These are phyloP conservation scores for Iris macrosiphon DNA, from an alignment of 106 monocot species.

Conservation along the genomic window DNA sequence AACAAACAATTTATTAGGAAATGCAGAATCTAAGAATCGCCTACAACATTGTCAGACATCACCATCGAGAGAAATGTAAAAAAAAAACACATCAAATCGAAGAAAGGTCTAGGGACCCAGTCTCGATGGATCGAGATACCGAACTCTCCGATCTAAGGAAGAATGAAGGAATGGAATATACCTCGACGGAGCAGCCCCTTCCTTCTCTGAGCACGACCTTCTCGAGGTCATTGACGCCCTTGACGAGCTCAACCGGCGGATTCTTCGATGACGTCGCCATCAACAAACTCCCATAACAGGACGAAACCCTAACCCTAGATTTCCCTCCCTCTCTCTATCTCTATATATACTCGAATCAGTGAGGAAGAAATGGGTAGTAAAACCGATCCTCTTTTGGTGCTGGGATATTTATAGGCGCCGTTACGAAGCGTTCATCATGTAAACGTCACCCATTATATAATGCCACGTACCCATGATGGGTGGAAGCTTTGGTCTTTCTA, in stretches of 20 bases:
- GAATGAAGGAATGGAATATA: conserved; percentile 8
- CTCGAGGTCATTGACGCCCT: conserved; percentile 47
- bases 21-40: too few species aligned
- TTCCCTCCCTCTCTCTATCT: conserved; percentile 7
- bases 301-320: conserved; percentile 20
- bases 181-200: conserved; percentile 44
- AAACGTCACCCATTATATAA: too few species aligned
- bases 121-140: too few species aligned
- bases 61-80: neutral
- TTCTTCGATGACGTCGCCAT: conserved; percentile 26
- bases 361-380: neutral
- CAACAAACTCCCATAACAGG: conserved; percentile 34
- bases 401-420: too few species aligned
- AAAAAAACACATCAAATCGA: neutral
- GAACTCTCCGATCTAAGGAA: too few species aligned
- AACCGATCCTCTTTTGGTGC: too few species aligned
- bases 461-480: too few species aligned
- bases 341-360: neutral
- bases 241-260: conserved; percentile 33
- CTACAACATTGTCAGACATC: too few species aligned
- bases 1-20: too few species aligned
- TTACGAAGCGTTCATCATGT: too few species aligned
- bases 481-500: too few species aligned
- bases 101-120: neutral
- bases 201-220: conserved; percentile 42